These are phyloP conservation scores for Conoideocrella luteorostrata DNA, from an alignment of 2,329 filamentous ascomycete species.

Conservation along the genomic window DNA sequence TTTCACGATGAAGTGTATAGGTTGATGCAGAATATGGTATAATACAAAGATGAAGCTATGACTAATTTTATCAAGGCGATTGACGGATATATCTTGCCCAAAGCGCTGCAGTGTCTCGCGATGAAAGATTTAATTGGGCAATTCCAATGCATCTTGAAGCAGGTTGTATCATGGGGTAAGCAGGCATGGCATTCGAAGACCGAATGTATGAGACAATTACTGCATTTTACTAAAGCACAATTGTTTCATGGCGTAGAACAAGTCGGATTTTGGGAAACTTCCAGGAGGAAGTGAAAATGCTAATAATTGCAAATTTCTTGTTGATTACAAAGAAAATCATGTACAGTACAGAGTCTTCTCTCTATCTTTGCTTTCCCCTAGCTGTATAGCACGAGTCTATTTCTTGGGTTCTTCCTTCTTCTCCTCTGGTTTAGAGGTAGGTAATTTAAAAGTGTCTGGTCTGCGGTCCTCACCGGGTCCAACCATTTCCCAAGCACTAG, in stretches of 20 bases:
- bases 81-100: neutral
- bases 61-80: no score
- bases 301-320: constrained; percentile 1
- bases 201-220: no score
- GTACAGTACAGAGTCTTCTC: constrained; percentile 9
- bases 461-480: constrained; percentile 67
- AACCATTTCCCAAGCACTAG: constrained; percentile 62
- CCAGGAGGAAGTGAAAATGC: neutral
- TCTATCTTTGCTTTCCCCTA: neutral
- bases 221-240: no score
- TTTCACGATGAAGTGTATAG: neutral
- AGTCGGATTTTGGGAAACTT: no score
- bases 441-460: constrained; percentile 86
- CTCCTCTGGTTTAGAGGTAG: constrained; percentile 90
- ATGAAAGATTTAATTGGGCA: no score
- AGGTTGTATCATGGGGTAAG: no score
- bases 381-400: constrained; percentile 41
- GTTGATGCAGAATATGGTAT: constrained; percentile 17
- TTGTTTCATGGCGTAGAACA: no score
- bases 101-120: no score
- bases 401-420: constrained; percentile 91
- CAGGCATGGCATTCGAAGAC: no score
- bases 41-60: constrained; percentile 9
- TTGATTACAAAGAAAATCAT: constrained; percentile 8
- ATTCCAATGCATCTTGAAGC: no score